These are phyloP conservation scores for Colletotrichum karsti DNA, from an alignment of 2,329 filamentous ascomycete genomes.

Conservation along the genomic window DNA sequence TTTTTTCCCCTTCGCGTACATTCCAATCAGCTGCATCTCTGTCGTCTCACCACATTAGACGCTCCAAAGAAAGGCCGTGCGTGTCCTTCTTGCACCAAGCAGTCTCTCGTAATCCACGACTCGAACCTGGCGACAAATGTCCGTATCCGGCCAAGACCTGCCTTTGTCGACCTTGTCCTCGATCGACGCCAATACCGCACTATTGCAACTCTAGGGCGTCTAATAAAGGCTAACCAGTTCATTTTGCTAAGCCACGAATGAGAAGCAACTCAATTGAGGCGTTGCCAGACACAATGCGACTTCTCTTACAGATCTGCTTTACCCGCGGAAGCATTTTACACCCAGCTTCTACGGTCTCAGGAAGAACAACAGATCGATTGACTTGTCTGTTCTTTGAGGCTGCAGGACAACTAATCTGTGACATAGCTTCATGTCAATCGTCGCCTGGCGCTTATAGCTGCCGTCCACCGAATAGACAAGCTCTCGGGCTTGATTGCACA, in stretches of 20 bases:
- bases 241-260: neutral
- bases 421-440: no score
- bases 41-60: neutral
- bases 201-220: constrained; percentile 4
- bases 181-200: constrained; percentile 6
- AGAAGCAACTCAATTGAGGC: constrained; percentile 4
- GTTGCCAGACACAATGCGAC: constrained; percentile 43
- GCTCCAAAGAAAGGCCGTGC: neutral
- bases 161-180: constrained; percentile 3
- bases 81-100: neutral
- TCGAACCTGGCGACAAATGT: neutral
- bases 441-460: no score
- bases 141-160: neutral
- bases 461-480: no score
- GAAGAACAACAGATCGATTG: no score
- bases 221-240: neutral
- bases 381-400: no score
- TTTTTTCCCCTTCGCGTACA: neutral
- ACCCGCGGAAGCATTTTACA: no score
- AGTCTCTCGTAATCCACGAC: neutral
- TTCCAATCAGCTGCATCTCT: neutral
- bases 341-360: no score
- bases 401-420: no score
- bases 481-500: no score
- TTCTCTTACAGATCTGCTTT: constrained; percentile 34